Evolutionary conservation across 2,329 filamentous ascomycete species (phyloP).

Genomic region (Botrytis porri): DNA sequence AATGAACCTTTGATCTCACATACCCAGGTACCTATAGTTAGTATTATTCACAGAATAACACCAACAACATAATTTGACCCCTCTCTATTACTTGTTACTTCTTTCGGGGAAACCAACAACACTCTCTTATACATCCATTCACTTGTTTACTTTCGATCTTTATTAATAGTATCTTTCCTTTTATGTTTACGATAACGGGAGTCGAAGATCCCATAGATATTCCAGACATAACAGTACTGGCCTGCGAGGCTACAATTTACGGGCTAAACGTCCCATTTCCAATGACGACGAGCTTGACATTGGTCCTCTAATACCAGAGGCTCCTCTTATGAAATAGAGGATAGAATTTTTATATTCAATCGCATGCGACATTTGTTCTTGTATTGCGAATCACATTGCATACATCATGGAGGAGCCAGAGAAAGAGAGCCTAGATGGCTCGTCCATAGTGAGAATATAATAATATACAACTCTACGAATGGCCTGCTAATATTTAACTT

Average conservation of each 20-base stretch:
- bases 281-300: slow-evolving; percentile 19
- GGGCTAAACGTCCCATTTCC: slow-evolving; percentile 17
- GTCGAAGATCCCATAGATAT: background rate
- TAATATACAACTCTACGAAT: background rate
- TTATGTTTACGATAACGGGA: slow-evolving; percentile 6
- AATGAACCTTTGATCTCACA: background rate
- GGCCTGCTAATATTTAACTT: slow-evolving; percentile 21
- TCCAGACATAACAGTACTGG: slow-evolving; percentile 6
- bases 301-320: slow-evolving; percentile 20
- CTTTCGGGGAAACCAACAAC: background rate
- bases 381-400: background rate
- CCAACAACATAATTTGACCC: slow-evolving; percentile 21
- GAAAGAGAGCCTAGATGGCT: slow-evolving; percentile 67
- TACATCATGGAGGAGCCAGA: slow-evolving; percentile 44
- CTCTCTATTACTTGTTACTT: slow-evolving; percentile 9
- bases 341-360: background rate
- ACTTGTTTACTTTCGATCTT: slow-evolving; percentile 3
- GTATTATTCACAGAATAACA: slow-evolving; percentile 6
- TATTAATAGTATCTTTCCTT: slow-evolving; percentile 4
- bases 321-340: slow-evolving; percentile 10
- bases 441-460: slow-evolving; percentile 63
- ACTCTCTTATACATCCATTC: slow-evolving; percentile 18
- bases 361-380: slow-evolving; percentile 12
- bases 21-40: background rate
- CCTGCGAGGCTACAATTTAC: slow-evolving; percentile 15